Percentiles rank a stretch among this genome's conserved stretches.
These are phyloP conservation scores for Saccharum spontaneum DNA, from an alignment of 176 grass and related monocot species.

Conservation along the genomic window DNA sequence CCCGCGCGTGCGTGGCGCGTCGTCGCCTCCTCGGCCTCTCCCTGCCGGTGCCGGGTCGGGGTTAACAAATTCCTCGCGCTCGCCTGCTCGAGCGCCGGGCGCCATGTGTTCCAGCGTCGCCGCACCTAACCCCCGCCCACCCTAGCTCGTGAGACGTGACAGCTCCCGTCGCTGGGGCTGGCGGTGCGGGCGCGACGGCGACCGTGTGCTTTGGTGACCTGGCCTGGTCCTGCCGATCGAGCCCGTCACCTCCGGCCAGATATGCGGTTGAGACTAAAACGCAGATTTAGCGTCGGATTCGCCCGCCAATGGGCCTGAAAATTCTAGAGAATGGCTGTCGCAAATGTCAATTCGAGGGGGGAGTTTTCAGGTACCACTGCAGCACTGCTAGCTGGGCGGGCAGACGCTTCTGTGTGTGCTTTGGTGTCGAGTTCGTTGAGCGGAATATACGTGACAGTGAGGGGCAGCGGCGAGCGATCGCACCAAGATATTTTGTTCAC, in stretches of 20 bases:
- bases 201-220: not conserved
- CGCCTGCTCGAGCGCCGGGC: not conserved
- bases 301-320: not conserved
- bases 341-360: not conserved
- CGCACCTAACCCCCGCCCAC: not conserved
- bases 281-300: not conserved
- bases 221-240: not conserved
- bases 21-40: not conserved
- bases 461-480: not conserved
- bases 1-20: not conserved
- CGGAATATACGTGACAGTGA: conserved; percentile 9
- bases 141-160: not conserved
- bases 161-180: not conserved
- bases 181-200: not conserved
- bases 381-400: not conserved
- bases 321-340: not conserved
- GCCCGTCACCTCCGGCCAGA: not conserved
- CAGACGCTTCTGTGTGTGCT: not conserved
- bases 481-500: not conserved
- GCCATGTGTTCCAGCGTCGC: conserved; percentile 7
- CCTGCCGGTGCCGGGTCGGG: too few species aligned
- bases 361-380: not conserved
- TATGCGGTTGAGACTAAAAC: not conserved
- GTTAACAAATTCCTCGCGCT: too few species aligned
- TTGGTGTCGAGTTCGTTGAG: conserved; percentile 31